A percentile compares a stretch with the other conserved stretches of the same genome.
Conservation (phyloP, 2,329 filamentous ascomycete species). For the Sodiomyces alkalinus region DNA sequence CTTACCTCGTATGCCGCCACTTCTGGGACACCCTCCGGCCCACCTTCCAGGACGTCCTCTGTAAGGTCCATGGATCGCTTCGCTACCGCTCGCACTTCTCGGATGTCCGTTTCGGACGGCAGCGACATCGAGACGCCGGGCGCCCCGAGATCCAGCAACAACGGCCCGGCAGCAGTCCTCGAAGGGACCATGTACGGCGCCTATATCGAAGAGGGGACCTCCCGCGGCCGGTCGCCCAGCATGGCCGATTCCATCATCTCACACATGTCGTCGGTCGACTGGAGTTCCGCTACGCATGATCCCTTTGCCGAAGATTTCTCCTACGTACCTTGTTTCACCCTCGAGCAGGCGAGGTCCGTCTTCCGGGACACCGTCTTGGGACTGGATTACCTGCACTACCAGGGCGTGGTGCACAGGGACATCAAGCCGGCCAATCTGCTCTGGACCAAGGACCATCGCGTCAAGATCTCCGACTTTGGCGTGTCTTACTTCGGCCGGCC, state of each 20-base stretch:
- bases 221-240: slow-evolving; percentile 59
- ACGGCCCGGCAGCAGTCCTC: slow-evolving; percentile 40
- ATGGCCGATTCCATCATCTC: slow-evolving; percentile 64
- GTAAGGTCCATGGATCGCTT: slow-evolving; percentile 19
- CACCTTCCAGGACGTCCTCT: slow-evolving; percentile 33
- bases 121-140: slow-evolving; percentile 39
- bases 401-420: slow-evolving; percentile 71
- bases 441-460: slow-evolving; percentile 67
- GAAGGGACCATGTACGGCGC: slow-evolving; percentile 68
- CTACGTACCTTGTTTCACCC: slow-evolving; percentile 85
- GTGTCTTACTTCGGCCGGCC: slow-evolving; percentile 93
- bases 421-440: slow-evolving; percentile 86
- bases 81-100: slow-evolving; percentile 2
- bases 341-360: slow-evolving; percentile 64
- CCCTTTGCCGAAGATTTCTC: slow-evolving; percentile 74
- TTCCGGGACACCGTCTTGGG: slow-evolving; percentile 91
- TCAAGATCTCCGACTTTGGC: slow-evolving; percentile 98
- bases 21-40: no score
- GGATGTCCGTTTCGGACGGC: slow-evolving; percentile 17
- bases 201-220: slow-evolving; percentile 44
- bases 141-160: slow-evolving; percentile 31
- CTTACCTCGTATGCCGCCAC: slow-evolving; percentile 21
- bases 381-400: slow-evolving; percentile 82
- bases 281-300: slow-evolving; percentile 41
- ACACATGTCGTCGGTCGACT: slow-evolving; percentile 51